Evolutionary conservation across 345 rosid species (phyloP).

Genomic region (Gossypium anomalum): DNA sequence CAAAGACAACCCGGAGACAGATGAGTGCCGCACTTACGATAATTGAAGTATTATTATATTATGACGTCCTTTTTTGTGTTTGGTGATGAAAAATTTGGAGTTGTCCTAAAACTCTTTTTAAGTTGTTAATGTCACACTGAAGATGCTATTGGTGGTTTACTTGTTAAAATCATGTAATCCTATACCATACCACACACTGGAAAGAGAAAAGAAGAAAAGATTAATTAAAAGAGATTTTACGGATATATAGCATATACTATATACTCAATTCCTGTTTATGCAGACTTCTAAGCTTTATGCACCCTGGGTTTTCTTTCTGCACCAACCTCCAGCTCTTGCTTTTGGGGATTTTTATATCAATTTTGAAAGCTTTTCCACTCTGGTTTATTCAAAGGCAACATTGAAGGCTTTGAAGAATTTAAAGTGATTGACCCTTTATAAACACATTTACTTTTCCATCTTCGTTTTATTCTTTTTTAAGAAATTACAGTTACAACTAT

Average conservation of each 20-base stretch:
- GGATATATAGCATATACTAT: no score
- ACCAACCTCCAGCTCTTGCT: not conserved
- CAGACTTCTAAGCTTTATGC: no score
- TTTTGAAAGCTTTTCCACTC: not conserved
- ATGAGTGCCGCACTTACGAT: slow-evolving; percentile 94
- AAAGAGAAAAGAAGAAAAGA: not conserved
- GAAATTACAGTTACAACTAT: no score
- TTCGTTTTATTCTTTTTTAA: no score
- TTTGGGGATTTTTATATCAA: not conserved
- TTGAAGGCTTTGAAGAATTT: no score
- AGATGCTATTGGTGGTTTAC: not conserved
- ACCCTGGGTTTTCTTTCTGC: not conserved
- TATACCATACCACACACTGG: not conserved
- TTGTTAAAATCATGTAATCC: not conserved
- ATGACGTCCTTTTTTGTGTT: not conserved
- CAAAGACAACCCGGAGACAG: slow-evolving; percentile 88
- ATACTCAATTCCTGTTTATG: no score
- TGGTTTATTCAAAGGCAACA: no score
- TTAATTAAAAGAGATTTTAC: not conserved
- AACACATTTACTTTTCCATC: no score
- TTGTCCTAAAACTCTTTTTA: not conserved
- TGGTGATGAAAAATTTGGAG: not conserved
- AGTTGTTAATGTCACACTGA: not conserved
- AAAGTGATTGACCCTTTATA: no score
- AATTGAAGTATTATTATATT: slow-evolving; percentile 26